A percentile compares a stretch with the other conserved stretches of the same genome.
Evolutionary conservation across 768 basidiomycete genomes (phyloP).

Genomic region (Serpula lacrymans): DNA sequence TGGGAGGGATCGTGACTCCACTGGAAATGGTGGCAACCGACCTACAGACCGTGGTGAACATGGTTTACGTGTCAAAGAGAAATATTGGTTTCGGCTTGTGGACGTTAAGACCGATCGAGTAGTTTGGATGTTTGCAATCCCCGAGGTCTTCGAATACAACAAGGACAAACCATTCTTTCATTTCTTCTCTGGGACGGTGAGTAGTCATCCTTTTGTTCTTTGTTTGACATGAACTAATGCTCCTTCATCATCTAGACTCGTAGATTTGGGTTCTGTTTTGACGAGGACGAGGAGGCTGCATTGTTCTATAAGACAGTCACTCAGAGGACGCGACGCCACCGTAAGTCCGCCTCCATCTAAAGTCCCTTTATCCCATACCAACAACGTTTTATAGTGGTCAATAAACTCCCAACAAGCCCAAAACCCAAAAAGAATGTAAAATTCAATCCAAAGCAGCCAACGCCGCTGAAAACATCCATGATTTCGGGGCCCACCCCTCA

Average conservation of each 20-base stretch:
- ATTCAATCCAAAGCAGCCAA: slow-evolving; percentile 40
- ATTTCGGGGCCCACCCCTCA: slow-evolving; percentile 58
- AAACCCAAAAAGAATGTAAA: too few relatives aligned
- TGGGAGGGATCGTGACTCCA: slow-evolving; percentile 31
- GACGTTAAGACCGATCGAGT: slow-evolving; percentile 55
- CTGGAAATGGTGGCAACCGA: slow-evolving; percentile 17
- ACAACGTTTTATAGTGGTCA: slow-evolving; percentile 20
- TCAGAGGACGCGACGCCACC: slow-evolving; percentile 45
- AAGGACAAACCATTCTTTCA: slow-evolving; percentile 92
- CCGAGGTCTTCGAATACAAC: slow-evolving; percentile 62
- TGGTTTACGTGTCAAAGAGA: slow-evolving; percentile 28
- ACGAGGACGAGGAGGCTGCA: slow-evolving; percentile 58
- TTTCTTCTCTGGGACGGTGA: slow-evolving; percentile 79
- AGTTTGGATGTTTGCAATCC: slow-evolving; percentile 68
- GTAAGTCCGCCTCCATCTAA: slow-evolving; percentile 18
- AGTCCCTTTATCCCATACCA: slow-evolving; percentile 1
- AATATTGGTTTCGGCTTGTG: slow-evolving; percentile 63
- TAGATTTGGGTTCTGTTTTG: slow-evolving; percentile 54
- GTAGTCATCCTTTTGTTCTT: slow-evolving; percentile 23
- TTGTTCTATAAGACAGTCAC: slow-evolving; percentile 59
- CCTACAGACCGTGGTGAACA: slow-evolving; percentile 11
- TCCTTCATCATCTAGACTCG: slow-evolving; percentile 25
- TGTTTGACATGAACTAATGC: neutral
- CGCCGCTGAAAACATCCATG: slow-evolving; percentile 30
- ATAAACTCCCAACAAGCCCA: slow-evolving; percentile 12